These are phyloP conservation scores for Hymenoscyphus fructigenus DNA, from an alignment of 2,329 filamentous ascomycete species.

Conservation along the genomic window DNA sequence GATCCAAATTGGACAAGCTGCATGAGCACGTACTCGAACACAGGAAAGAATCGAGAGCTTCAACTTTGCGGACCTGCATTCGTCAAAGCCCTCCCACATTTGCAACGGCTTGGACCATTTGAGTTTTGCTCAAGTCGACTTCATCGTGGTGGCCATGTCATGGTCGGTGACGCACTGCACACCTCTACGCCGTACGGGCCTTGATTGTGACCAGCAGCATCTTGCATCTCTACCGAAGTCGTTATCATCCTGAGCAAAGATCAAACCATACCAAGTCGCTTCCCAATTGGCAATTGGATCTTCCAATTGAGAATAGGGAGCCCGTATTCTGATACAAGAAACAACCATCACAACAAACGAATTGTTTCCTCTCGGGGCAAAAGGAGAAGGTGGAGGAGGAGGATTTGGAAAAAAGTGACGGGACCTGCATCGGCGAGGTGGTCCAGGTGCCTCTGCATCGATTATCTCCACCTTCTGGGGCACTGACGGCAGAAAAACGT, in stretches of 20 bases:
- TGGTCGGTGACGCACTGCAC: slow-evolving; percentile 7
- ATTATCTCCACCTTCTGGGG: not conserved
- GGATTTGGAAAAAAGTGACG: slow-evolving; percentile 8
- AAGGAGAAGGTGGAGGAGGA: slow-evolving; percentile 7
- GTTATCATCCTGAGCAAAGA: not conserved
- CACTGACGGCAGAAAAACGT: slow-evolving; percentile 17
- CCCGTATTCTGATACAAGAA: slow-evolving; percentile 7
- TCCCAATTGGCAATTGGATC: not conserved
- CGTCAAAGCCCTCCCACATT: not conserved
- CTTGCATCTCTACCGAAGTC: not conserved
- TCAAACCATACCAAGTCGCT: not conserved
- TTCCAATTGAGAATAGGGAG: not conserved
- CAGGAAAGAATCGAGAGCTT: not conserved
- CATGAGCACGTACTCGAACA: slow-evolving; percentile 1
- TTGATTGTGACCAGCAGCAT: not conserved
- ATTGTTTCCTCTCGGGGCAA: slow-evolving; percentile 2
- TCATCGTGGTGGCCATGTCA: not conserved
- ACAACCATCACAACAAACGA: slow-evolving; percentile 5
- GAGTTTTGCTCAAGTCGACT: not conserved
- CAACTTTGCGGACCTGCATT: not conserved
- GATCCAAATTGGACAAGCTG: slow-evolving; percentile 4
- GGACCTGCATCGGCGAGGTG: slow-evolving; percentile 13
- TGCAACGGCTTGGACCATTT: not conserved
- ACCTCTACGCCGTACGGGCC: not conserved
- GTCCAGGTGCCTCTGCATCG: not conserved